phyloP scores from a whole-genome alignment of 306 rosid genomes.

The Sicyos edulis region DNA sequence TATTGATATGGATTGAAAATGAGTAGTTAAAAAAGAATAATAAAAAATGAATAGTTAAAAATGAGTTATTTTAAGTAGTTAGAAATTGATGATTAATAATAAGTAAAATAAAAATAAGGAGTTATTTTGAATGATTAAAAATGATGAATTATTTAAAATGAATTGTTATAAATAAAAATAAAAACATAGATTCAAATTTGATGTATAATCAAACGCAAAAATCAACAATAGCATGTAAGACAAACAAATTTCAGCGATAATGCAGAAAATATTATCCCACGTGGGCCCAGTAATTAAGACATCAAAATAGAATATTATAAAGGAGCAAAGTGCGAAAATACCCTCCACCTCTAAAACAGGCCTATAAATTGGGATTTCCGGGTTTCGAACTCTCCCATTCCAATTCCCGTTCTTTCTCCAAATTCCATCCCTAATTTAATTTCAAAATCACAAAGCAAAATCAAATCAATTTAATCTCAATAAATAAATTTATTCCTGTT shows the following conservation, averaged over 20 bases:
- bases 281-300: background rate
- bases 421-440: background rate
- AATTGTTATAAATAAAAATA: no score
- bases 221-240: background rate
- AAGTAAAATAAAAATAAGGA: no score
- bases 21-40: no score
- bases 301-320: background rate
- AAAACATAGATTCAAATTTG: no score
- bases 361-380: background rate
- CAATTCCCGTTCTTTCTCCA: background rate
- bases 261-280: background rate
- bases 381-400: background rate
- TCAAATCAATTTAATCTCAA: background rate
- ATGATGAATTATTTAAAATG: no score
- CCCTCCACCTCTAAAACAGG: background rate
- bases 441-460: background rate
- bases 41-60: no score
- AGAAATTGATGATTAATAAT: no score
- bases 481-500: background rate
- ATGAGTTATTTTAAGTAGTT: no score
- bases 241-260: background rate
- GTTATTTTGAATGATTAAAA: no score
- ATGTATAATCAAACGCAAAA: background rate
- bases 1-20: no score
- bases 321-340: background rate